These are phyloP conservation scores for Beverwykella pulmonaria DNA, from an alignment of 495 filamentous ascomycete genomes.

Conservation along the genomic window DNA sequence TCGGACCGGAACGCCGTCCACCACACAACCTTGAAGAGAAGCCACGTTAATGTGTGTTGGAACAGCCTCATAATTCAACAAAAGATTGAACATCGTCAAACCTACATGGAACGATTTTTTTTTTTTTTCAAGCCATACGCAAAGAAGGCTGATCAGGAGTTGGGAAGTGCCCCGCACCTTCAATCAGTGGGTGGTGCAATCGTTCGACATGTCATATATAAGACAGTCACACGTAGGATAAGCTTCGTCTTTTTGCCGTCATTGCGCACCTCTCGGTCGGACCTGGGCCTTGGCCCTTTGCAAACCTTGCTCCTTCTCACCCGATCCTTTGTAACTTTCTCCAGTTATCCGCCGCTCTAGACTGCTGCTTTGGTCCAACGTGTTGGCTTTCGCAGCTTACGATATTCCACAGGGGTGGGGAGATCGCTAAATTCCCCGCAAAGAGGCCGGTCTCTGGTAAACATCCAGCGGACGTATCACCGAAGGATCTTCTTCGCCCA, in stretches of 20 bases:
- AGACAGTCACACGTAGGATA: background rate
- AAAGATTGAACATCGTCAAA: background rate
- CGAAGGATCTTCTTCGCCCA: conserved; percentile 12
- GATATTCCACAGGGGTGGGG: background rate
- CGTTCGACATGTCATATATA: background rate
- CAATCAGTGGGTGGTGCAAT: background rate
- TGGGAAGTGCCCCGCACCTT: background rate
- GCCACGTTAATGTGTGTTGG: background rate
- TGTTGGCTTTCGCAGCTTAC: conserved; percentile 20
- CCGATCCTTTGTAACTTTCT: conserved; percentile 4
- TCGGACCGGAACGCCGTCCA: conserved; percentile 27
- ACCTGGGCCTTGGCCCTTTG: conserved; percentile 4
- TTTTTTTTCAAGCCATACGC: too few relatives aligned
- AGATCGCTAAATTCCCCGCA: conserved; percentile 12
- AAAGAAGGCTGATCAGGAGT: too few relatives aligned
- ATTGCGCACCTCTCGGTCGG: background rate
- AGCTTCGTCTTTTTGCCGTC: background rate
- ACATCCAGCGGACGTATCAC: conserved; percentile 31
- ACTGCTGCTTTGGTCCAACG: conserved; percentile 1
- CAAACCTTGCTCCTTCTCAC: background rate
- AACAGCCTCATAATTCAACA: background rate
- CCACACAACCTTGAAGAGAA: background rate
- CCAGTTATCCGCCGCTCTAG: background rate
- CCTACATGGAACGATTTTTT: too few relatives aligned
- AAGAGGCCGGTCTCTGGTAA: conserved; percentile 9